Percentiles rank a stretch among this genome's conserved stretches.
phyloP scores from a whole-genome alignment of 1,139 yeast species.

The Hyphopichia fennica region DNA sequence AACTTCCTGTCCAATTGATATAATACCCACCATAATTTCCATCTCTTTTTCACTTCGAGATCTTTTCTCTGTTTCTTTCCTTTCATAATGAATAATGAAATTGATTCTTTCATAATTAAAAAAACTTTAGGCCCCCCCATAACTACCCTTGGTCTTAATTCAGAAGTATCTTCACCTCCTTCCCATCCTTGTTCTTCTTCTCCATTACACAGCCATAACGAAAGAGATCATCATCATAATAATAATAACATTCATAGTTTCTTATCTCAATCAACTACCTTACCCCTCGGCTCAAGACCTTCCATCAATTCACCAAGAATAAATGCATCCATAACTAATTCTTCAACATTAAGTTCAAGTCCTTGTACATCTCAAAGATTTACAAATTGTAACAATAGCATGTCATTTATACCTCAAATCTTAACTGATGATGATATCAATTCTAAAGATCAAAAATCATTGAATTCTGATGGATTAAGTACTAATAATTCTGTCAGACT shows the following conservation, averaged over 20 bases:
- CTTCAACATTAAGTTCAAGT: background rate
- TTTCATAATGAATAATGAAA: slow-evolving; percentile 2
- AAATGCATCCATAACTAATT: too few species aligned
- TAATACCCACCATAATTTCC: too few species aligned
- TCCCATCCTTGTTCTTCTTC: background rate
- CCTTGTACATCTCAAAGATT: too few species aligned
- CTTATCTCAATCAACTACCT: background rate
- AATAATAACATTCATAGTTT: too few species aligned
- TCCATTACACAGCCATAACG: background rate
- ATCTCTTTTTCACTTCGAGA: too few species aligned
- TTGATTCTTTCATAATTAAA: background rate
- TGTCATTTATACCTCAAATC: background rate
- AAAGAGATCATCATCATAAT: too few species aligned
- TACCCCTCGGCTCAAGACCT: too few species aligned
- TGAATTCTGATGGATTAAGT: background rate
- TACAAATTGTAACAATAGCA: background rate
- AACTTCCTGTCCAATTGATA: too few species aligned
- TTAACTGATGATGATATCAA: background rate
- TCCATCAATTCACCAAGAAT: too few species aligned
- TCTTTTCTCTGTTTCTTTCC: background rate
- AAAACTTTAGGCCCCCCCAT: background rate
- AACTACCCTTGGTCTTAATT: background rate
- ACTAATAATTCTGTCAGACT: background rate
- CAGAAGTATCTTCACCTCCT: background rate
- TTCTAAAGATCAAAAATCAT: background rate